Percentiles rank a stretch among this genome's conserved stretches.
Conservation (phyloP, 2,329 filamentous ascomycete genomes). For the Exophiala lecanii-corni region DNA sequence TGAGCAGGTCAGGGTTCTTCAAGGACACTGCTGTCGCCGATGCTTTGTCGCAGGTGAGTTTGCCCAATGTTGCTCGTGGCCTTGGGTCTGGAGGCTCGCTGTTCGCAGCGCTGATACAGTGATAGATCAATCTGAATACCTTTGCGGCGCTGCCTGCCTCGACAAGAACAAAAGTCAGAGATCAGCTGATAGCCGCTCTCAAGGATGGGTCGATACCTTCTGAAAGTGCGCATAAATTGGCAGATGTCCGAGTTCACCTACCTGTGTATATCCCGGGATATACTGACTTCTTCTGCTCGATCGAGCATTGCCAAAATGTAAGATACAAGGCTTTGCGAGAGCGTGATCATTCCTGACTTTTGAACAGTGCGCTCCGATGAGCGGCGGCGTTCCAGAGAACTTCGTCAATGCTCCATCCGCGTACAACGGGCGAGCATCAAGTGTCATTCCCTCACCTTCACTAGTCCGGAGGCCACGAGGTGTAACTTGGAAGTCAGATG, state of each 20-base stretch:
- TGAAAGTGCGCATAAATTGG: conserved; percentile 30
- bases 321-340: not conserved
- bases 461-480: conserved; percentile 10
- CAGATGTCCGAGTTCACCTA: conserved; percentile 47
- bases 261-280: conserved; percentile 55
- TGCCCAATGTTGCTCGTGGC: not conserved
- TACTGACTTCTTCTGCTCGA: conserved; percentile 54
- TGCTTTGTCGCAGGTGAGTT: conserved; percentile 28
- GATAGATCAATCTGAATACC: conserved; percentile 42
- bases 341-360: not conserved
- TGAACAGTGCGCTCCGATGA: conserved; percentile 25
- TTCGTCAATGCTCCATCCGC: conserved; percentile 49
- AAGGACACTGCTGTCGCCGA: conserved; percentile 19
- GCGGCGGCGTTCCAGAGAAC: conserved; percentile 38
- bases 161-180: conserved; percentile 4
- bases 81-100: not conserved
- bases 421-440: conserved; percentile 46
- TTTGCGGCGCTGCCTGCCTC: conserved; percentile 45
- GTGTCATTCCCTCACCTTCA: conserved; percentile 12
- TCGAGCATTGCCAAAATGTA: conserved; percentile 43
- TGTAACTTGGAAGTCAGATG: conserved; percentile 6
- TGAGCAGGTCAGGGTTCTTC: conserved; percentile 35
- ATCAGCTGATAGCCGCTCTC: conserved; percentile 9
- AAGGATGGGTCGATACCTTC: conserved; percentile 4
- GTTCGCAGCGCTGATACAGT: not conserved